Base-by-base conservation (phyloP, 2,329 filamentous ascomycete species). In the Cladosporium sp. region DNA sequence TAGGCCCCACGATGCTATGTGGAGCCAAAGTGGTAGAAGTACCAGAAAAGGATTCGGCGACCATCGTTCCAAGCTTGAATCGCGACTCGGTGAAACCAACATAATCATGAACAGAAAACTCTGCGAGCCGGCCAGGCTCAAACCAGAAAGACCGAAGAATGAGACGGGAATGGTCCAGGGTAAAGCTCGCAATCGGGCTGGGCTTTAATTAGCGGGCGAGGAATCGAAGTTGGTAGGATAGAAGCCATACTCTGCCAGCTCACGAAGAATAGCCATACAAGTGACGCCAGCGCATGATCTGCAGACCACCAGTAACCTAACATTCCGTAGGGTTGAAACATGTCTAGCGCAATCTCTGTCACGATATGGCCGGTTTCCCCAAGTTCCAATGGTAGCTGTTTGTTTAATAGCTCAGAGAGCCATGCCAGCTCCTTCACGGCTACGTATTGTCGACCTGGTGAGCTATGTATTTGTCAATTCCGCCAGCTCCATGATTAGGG, bases 21-120 rank as follows among this genome's bases (percentile, higher is more conserved):
- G 44, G 16, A 46, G 2, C 37, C 40, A 53, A 5, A 45, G 28
- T 1, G 50, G 50, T 9, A 41, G 35, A 11, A 53, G 37, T 5
- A 53, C 6, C n/a, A 31, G 18, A 6, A 16, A 5, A 6, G 16
- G 34, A 5, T 19, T 46, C 32, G 50, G 50, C 9, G 50, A 42
- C 50, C 50, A 53, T 14, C 50, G 50, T 22, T 53, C 50, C 19
- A 53, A 11, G 28, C 38, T 41, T 13, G 35, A 35, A 19, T 53
- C 50, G 8, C 50, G 50, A 2, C 42, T 35, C 4, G 50, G 50
- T 14, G 50, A 53, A 31, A 53, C 42, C 19, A 53, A 9, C 35
- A 53, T 46, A 9, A 53, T 19, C 10, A 43, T 43, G 16, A 41
- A 53, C 9, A 53, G 16, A 14, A 46, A 35, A 16, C 43, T 46